phyloP scores from a whole-genome alignment of 495 filamentous ascomycete species.

The Tetracladium setigerum region DNA sequence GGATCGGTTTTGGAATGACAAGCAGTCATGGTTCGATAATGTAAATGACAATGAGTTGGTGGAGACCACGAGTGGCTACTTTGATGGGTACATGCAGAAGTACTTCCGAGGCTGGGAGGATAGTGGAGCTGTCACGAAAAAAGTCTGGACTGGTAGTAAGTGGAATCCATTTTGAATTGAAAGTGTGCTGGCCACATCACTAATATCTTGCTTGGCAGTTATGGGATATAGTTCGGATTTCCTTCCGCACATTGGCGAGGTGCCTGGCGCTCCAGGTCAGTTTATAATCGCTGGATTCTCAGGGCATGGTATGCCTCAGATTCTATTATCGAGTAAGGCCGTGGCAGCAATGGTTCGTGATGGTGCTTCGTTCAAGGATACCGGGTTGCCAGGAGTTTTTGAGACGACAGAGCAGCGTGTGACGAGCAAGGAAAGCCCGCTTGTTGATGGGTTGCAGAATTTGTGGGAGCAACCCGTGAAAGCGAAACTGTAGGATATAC shows the following conservation, averaged over 20 bases:
- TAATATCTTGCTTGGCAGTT: not conserved
- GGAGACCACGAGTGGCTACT: conserved; percentile 46
- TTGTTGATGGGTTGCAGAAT: not conserved
- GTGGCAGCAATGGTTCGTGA: conserved; percentile 38
- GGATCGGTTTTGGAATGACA: conserved; percentile 27
- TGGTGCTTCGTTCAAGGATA: conserved; percentile 29
- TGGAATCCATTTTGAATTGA: conserved; percentile 31
- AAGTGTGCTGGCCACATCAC: conserved; percentile 4
- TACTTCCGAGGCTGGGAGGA: conserved; percentile 50
- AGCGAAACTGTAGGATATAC: too few relatives aligned
- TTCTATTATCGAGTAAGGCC: conserved; percentile 34
- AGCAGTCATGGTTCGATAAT: conserved; percentile 39
- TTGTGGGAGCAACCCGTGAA: too few relatives aligned
- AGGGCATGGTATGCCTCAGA: conserved; percentile 47
- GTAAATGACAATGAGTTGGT: conserved; percentile 47
- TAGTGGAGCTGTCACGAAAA: conserved; percentile 43
- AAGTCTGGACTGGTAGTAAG: conserved; percentile 57
- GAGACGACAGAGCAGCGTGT: conserved; percentile 28
- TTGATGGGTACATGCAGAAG: conserved; percentile 32
- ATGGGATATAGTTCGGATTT: conserved; percentile 14
- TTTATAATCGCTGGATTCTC: conserved; percentile 46
- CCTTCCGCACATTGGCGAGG: conserved; percentile 20
- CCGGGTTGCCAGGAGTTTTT: conserved; percentile 31
- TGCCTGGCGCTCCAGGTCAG: conserved; percentile 34
- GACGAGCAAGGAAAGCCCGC: conserved; percentile 3